phyloP scores from a whole-genome alignment of 78 protist species.

The Planoprotostelium fungivorum region DNA sequence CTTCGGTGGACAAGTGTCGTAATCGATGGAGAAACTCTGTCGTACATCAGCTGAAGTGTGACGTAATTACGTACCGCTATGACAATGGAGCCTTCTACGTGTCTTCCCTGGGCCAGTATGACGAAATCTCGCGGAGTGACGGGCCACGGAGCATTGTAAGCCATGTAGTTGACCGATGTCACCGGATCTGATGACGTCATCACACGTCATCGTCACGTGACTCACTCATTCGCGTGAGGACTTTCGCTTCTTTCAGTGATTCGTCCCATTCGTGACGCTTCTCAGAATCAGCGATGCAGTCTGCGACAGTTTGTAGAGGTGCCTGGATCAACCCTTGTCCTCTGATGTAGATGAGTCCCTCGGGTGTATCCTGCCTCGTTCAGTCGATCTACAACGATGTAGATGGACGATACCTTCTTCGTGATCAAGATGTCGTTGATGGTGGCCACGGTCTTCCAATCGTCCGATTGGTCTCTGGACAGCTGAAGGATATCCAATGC shows the following conservation, averaged over 20 bases:
- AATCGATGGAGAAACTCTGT: not conserved
- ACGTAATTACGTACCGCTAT: no score
- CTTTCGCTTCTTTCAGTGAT: not conserved
- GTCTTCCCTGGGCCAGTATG: not conserved
- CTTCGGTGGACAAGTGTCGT: not conserved
- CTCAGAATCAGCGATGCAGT: not conserved
- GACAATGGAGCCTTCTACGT: not conserved
- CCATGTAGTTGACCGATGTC: not conserved
- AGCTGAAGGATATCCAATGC: no score
- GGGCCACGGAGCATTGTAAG: not conserved
- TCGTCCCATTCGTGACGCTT: not conserved
- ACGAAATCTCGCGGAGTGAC: not conserved
- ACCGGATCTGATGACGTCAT: not conserved
- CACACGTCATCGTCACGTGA: not conserved
- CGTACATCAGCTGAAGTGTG: no score
- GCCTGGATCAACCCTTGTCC: not conserved
- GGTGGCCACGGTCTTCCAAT: not conserved
- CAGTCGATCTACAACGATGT: not conserved
- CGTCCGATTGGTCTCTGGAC: not conserved
- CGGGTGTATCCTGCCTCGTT: not conserved
- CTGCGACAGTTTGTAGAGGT: not conserved
- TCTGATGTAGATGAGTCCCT: not conserved
- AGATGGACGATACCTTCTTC: not conserved
- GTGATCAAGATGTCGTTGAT: not conserved
- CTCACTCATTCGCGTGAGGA: not conserved